Conservation (phyloP, 129 eudicot species). For the Helianthus tuberosus region DNA sequence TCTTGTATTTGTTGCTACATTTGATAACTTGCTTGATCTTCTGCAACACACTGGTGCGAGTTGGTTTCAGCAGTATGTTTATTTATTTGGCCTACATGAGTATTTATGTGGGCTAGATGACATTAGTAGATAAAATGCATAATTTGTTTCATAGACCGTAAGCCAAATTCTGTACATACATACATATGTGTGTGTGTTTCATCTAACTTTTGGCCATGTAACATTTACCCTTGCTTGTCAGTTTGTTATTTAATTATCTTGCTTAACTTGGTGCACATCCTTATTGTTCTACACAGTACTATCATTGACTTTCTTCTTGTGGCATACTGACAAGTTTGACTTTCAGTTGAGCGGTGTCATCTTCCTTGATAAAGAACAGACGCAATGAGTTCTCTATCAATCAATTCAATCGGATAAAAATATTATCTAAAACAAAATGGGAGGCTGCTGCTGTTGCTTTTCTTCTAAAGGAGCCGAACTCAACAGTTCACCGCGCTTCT, state of each 20-base stretch:
- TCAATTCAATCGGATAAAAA: conserved; percentile 46
- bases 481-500: conserved; percentile 56
- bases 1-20: conserved; percentile 3
- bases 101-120: background rate
- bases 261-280: background rate
- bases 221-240: background rate
- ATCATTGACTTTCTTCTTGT: conserved; percentile 8
- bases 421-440: conserved; percentile 49
- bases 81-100: no score
- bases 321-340: background rate
- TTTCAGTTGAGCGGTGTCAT: conserved; percentile 35
- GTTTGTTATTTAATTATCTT: background rate
- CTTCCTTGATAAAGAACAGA: conserved; percentile 30
- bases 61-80: no score
- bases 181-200: background rate
- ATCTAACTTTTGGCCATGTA: background rate
- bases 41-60: background rate
- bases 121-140: background rate
- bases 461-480: conserved; percentile 65
- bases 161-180: background rate
- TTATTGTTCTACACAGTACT: background rate
- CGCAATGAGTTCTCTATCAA: conserved; percentile 46
- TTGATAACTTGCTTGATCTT: background rate
- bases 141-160: background rate
- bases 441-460: conserved; percentile 87